A percentile compares a stretch with the other conserved stretches of the same genome.
Conservation (phyloP, 78 protist species). For the Mastigamoeba balamuthi region DNA sequence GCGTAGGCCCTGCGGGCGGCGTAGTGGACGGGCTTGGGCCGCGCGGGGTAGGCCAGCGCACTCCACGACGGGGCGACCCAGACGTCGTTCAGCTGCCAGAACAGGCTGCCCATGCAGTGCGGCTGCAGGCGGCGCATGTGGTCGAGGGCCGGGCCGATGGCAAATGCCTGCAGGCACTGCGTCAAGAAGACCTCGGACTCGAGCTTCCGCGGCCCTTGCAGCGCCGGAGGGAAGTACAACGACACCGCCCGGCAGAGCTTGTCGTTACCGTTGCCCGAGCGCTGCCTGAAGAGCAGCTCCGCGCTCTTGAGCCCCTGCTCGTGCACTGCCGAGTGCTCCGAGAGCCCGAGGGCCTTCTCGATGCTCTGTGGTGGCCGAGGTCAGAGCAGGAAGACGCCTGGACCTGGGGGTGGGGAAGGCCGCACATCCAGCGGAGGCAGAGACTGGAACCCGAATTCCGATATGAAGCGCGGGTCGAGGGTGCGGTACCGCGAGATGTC, state of each 20-base stretch:
- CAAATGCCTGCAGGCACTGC: conserved; percentile 24
- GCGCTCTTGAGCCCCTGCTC: background rate
- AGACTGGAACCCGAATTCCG: conserved; percentile 78
- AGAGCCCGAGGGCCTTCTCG: too few relatives aligned
- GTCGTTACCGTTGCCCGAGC: background rate
- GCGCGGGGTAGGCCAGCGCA: background rate
- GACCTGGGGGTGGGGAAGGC: too few relatives aligned
- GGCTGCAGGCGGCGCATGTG: conserved; percentile 51
- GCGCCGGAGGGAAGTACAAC: background rate
- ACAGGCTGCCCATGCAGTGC: conserved; percentile 64
- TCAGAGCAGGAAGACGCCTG: too few relatives aligned
- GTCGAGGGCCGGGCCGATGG: conserved; percentile 24
- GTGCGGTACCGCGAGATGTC: conserved; percentile 17
- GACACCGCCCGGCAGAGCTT: background rate
- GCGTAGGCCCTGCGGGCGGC: background rate
- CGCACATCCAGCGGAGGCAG: too few relatives aligned
- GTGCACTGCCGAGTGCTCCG: too few relatives aligned
- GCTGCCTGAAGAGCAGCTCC: background rate
- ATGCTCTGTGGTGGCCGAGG: too few relatives aligned
- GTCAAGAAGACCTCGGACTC: conserved; percentile 1
- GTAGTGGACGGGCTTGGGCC: background rate
- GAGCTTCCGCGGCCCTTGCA: background rate
- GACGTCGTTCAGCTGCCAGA: conserved; percentile 76
- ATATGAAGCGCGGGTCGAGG: conserved; percentile 50
- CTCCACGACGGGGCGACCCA: background rate